Evolutionary conservation across 257 asterid genomes (phyloP), one percentile per base, ranked within the genome.

Genomic region (Lycium ferocissimum): DNA sequence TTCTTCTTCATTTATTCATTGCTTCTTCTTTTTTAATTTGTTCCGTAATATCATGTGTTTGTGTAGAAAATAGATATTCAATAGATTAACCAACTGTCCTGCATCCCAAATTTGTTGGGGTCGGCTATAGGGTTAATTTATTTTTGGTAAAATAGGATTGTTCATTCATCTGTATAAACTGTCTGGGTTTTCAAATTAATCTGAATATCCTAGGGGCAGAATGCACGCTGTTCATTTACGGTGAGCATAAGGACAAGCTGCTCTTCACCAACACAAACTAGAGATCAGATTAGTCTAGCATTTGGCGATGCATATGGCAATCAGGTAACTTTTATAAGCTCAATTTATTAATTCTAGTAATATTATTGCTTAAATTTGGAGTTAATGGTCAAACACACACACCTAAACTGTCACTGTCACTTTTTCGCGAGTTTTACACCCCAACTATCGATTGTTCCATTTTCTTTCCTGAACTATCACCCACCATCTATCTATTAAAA

Each of bases 291-390:
- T 88, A 96, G 99, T 85, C 94, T 96, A 59, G 69, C 98, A 85
- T 96, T 96, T 83, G 99, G 99, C 22, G 99, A 96, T 89, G 98
- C 98, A 78, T 92, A 95, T 82, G 99, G 99, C 22, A 95, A 93
- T 90, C 99, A 96, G 99, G 99, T 95, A 86, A 5, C 6, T 40
- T 40, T 3, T 4, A 26, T 26, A 26, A 40, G 45, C 6, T 40
- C 45, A 40, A 40, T 4, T 40, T 40, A 6, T 40, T 40, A 40
- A 40, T 40, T 40, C 45, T 40, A 40, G 45, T 40, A 40, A 40
- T 40, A 40, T 6, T 40, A 40, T 40, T 40, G 45, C 45, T 40
- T 40, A 40, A 40, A 2, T 40, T 40, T 40, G 3, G 6, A 3
- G 45, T 40, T 40, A 40, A 40, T 26, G 33, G 33, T 26, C 33